A percentile compares a stretch with the other conserved stretches of the same genome.
phyloP scores from a whole-genome alignment of 257 asterid genomes.

The Galeopsis tetrahit region DNA sequence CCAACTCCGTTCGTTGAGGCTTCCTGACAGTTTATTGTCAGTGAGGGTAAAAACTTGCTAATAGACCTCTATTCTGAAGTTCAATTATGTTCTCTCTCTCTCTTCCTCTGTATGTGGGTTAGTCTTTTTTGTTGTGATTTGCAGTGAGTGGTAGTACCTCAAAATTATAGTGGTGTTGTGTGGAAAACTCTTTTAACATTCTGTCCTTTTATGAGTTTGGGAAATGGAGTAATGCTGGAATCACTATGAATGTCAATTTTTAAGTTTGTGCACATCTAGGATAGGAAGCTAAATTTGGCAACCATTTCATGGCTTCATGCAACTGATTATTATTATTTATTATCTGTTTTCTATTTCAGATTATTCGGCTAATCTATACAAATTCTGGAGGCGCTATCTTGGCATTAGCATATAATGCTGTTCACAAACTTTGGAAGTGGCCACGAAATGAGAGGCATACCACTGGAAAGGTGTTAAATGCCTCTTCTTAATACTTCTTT shows the following conservation, averaged over 20 bases:
- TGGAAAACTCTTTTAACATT: background rate
- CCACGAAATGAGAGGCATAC: slow-evolving; percentile 47
- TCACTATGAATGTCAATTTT: too few relatives aligned
- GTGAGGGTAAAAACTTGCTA: slow-evolving; percentile 48
- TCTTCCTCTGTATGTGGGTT: background rate
- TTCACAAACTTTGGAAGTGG: slow-evolving; percentile 87
- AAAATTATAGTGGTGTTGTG: background rate
- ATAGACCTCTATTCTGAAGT: slow-evolving; percentile 10
- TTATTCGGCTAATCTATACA: slow-evolving; percentile 62
- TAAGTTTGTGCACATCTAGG: too few relatives aligned
- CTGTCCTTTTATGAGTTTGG: background rate
- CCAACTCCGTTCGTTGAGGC: slow-evolving; percentile 58
- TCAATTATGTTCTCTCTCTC: background rate
- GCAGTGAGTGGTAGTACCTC: background rate
- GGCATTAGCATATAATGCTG: slow-evolving; percentile 63
- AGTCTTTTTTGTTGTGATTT: background rate
- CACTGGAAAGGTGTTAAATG: slow-evolving; percentile 51
- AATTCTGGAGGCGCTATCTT: slow-evolving; percentile 65
- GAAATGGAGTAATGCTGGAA: background rate
- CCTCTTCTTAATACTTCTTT: background rate
- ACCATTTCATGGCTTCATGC: too few relatives aligned
- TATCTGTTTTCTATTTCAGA: slow-evolving; percentile 43
- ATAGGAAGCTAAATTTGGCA: too few relatives aligned
- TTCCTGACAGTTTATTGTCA: slow-evolving; percentile 56
- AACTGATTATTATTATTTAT: background rate